Conservation (phyloP, 2,329 filamentous ascomycete genomes). For the Hypocrella siamensis region DNA sequence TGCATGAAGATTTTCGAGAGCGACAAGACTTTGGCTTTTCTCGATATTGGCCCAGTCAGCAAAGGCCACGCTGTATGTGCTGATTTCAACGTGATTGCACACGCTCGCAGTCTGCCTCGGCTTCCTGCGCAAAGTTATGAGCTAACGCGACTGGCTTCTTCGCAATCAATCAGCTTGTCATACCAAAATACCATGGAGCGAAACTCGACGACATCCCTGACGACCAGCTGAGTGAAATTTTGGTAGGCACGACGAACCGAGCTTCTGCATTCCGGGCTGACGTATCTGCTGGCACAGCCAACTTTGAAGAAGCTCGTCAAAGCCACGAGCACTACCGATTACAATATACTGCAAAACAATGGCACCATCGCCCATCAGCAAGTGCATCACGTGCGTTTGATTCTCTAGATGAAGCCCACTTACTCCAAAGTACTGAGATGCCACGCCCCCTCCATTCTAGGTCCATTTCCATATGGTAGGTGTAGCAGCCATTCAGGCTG, state of each 20-base stretch:
- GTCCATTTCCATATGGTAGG: constrained; percentile 88
- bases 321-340: constrained; percentile 63
- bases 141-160: not conserved
- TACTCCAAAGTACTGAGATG: not conserved
- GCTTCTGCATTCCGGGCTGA: not conserved
- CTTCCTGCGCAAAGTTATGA: not conserved
- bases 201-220: constrained; percentile 91
- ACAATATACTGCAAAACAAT: constrained; percentile 96
- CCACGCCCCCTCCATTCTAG: too few relatives aligned
- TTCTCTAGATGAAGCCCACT: not conserved
- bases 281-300: constrained; percentile 11
- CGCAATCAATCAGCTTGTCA: constrained; percentile 54
- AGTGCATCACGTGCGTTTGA: constrained; percentile 63
- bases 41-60: constrained; percentile 85
- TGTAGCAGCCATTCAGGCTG: not conserved
- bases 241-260: constrained; percentile 39
- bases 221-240: constrained; percentile 65
- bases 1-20: constrained; percentile 93
- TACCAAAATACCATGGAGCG: constrained; percentile 85
- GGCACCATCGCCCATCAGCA: constrained; percentile 80
- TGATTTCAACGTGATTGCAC: not conserved
- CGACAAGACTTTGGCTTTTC: constrained; percentile 85
- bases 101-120: not conserved
- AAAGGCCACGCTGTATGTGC: constrained; percentile 69
- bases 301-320: constrained; percentile 67